These are phyloP conservation scores for Cardamine occulta DNA, from an alignment of 345 rosid genomes.

Conservation along the genomic window DNA sequence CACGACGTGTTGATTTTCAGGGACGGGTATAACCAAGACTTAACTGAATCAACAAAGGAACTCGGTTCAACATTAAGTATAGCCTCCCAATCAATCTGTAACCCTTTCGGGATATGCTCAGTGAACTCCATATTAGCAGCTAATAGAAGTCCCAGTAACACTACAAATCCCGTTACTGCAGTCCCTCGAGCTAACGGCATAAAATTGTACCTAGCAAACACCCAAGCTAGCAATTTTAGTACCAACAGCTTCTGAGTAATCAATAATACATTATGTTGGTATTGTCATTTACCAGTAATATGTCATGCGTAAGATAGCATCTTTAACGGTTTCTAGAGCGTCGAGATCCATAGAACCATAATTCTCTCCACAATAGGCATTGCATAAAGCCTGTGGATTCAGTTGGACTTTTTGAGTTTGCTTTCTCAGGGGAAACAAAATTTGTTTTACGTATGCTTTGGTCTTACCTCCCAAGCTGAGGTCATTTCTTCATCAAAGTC, in stretches of 20 bases:
- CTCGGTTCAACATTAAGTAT: slow-evolving; percentile 71
- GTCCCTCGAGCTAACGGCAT: slow-evolving; percentile 97
- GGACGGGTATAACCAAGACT: slow-evolving; percentile 82
- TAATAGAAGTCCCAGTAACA: slow-evolving; percentile 76
- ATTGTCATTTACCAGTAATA: slow-evolving; percentile 77
- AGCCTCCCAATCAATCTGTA: slow-evolving; percentile 97
- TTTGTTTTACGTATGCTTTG: slow-evolving; percentile 4
- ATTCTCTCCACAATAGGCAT: slow-evolving; percentile 77
- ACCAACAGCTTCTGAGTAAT: slow-evolving; percentile 9
- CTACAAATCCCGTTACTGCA: slow-evolving; percentile 78
- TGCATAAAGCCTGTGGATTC: slow-evolving; percentile 70
- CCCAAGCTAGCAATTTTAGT: background rate
- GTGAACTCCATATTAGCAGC: slow-evolving; percentile 91
- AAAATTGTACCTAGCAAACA: slow-evolving; percentile 78
- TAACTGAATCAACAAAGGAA: slow-evolving; percentile 61
- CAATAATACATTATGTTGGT: background rate
- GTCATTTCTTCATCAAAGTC: slow-evolving; percentile 89
- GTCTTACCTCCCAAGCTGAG: slow-evolving; percentile 87
- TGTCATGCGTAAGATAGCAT: slow-evolving; percentile 84
- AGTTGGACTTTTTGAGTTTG: slow-evolving; percentile 5
- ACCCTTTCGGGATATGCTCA: slow-evolving; percentile 67
- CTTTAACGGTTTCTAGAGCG: slow-evolving; percentile 67
- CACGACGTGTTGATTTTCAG: slow-evolving; percentile 71
- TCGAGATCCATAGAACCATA: slow-evolving; percentile 68
- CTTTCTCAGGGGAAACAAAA: background rate